These are phyloP conservation scores for Phytophthora fragariae DNA, from an alignment of 352 stramenopile genomes.

Conservation along the genomic window DNA sequence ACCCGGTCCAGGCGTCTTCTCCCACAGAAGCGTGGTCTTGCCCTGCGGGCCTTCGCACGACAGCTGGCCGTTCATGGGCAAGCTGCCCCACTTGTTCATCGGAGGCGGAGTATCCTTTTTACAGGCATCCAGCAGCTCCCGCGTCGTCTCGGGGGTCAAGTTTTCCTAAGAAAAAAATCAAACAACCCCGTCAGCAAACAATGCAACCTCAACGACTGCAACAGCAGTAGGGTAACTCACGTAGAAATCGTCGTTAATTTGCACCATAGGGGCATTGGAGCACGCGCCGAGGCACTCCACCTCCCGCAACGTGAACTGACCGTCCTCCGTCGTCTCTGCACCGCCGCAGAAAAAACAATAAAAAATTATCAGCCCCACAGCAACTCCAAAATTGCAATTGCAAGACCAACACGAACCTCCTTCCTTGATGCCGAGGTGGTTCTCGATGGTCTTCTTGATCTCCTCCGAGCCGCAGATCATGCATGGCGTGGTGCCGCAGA, in stretches of 20 bases:
- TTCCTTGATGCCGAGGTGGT: constrained; percentile 98
- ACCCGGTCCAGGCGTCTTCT: constrained; percentile 80
- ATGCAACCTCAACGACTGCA: neutral
- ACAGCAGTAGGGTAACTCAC: constrained; percentile 19
- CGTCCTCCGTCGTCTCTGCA: constrained; percentile 81
- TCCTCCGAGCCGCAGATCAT: constrained; percentile 99
- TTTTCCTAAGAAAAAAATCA: constrained; percentile 88
- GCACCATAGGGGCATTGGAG: constrained; percentile 99
- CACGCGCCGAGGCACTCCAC: constrained; percentile 99
- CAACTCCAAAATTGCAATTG: neutral
- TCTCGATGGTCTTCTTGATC: constrained; percentile 99
- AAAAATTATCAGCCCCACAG: neutral
- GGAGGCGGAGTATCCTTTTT: constrained; percentile 92
- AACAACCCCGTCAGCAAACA: constrained; percentile 11
- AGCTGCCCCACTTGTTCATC: constrained; percentile 98
- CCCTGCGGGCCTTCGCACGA: constrained; percentile 97
- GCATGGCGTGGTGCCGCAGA: constrained; percentile 99
- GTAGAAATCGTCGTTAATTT: constrained; percentile 99
- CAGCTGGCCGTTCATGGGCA: constrained; percentile 99
- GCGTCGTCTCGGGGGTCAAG: constrained; percentile 97
- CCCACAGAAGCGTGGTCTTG: constrained; percentile 94
- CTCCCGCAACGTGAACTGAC: constrained; percentile 95
- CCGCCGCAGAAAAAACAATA: neutral
- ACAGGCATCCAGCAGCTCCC: constrained; percentile 97
- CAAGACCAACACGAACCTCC: constrained; percentile 62